Base-by-base conservation (phyloP, 2,329 filamentous ascomycete species). In the Leptographium wingfieldii region DNA sequence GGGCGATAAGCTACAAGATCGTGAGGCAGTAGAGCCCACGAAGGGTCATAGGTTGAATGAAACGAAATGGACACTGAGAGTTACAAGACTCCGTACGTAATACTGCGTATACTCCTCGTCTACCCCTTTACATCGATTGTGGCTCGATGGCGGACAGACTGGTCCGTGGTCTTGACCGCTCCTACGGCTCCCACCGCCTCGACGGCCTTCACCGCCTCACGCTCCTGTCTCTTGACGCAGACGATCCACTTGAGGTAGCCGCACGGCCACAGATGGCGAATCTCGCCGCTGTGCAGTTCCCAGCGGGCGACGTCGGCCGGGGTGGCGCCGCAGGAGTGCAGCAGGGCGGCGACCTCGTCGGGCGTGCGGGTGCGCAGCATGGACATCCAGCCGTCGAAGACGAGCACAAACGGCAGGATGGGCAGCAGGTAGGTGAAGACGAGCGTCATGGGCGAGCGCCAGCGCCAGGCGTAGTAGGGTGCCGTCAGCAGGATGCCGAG, bases 321-420 rank as follows among this genome's bases (percentile, higher is more conserved):
- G 19, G 73, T 70, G 2, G 74, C 77, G 12, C 76, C 78, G 66
- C 79, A 82, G 4, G 73, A 74, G 59, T 78, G 75, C 63, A 90
- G 70, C 65, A 91, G 69, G 0, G 68, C 68, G 68, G 84, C 74
- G 5, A 89, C 79, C 71, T 91, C 88, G 16, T 79, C 77, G 0
- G 84, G 77, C 4, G 81, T 87, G 59, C 87, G 78, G 7, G 86
- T 88, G 52, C 88, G 75, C 65, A 90, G 68, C 48, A 80, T 81
- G 11, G 84, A 88, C 55, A 90, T 77, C 60, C 82, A 73, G 2
- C 87, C 87, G 70, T 91, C 88, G 66, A 86, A 85, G 0, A 83
- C 77, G 22, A 89, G 72, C 10, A 88, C 80, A 62, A 86, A 80
- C 0, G 87, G 86, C 19, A 90, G 71, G 14, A 90, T 72, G 0